Evolutionary conservation across 2,329 filamentous ascomycete genomes (phyloP).

Genomic region (Lecanosticta acicola): DNA sequence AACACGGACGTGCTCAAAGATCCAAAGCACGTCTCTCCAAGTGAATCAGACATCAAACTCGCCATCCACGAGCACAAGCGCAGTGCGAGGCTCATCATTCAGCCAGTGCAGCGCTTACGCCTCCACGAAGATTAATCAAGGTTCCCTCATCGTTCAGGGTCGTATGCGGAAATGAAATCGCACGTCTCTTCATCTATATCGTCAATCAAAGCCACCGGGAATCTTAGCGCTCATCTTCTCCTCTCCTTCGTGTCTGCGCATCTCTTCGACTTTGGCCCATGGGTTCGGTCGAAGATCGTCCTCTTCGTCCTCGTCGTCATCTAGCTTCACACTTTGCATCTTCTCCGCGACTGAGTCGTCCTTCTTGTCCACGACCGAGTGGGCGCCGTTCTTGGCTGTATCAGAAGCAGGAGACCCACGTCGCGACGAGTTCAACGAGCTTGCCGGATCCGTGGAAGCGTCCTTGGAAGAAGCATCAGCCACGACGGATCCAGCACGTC

Average conservation of each 20-base stretch:
- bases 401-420: background rate
- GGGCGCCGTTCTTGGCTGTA: constrained; percentile 1
- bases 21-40: too few relatives aligned
- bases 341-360: constrained; percentile 5
- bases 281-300: constrained; percentile 18
- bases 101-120: too few relatives aligned
- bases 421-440: background rate
- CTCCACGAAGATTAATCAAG: too few relatives aligned
- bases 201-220: constrained; percentile 32
- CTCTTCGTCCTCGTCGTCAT: constrained; percentile 16
- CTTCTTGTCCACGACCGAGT: background rate
- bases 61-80: too few relatives aligned
- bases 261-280: constrained; percentile 22
- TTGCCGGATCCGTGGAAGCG: background rate
- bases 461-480: constrained; percentile 26
- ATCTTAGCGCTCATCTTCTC: constrained; percentile 20
- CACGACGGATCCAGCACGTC: constrained; percentile 36
- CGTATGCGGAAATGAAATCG: too few relatives aligned
- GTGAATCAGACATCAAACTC: too few relatives aligned
- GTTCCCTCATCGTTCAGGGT: background rate
- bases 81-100: too few relatives aligned
- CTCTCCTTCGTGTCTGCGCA: constrained; percentile 9
- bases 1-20: too few relatives aligned
- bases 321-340: constrained; percentile 14
- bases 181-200: too few relatives aligned